Base-by-base conservation (phyloP, 805 yeast genomes). In the Monosporozyma yasuniensis region DNA sequence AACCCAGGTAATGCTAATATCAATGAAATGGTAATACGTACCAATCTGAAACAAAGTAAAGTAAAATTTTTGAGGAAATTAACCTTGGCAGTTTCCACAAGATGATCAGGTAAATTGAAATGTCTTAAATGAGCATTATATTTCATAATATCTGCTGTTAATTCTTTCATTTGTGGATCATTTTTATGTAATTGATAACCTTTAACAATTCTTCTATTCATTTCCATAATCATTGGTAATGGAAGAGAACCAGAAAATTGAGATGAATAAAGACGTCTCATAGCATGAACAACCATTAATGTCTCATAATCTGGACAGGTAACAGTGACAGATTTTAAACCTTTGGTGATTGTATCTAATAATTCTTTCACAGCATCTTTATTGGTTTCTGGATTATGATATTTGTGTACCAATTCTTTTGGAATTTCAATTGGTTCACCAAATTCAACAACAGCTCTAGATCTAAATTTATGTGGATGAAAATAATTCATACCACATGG, bases 401-500 rank as follows among this genome's bases (percentile, higher is more conserved):
- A 90, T 65, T 77, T 78, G 18, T 73, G 76, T 4, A 88, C 86
- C 49, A 87, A 70, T 37, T 76, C 79, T 21, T 69, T 67, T 3
- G 78, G 66, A 35, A 93, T 81, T 47, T 78, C 83, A 50, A 90
- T 79, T 6, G 96, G 96, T 50, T 80, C 76, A 14, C 99, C 99
- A 69, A 90, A 91, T 68, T 91, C 99, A 44, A 93, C 77, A 16
- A 91, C 96, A 2, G 96, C 97, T 58, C 99, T 77, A 6, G 96
- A 87, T 66, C 99, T 78, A 70, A 93, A 91, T 65, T 87, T 89
- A 70, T 91, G 95, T 4, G 96, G 91, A 62, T 87, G 95, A 76
- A 91, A 91, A 68, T 91, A 91, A 68, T 91, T 91, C 91, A 93
- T 84, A 41, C 99, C 99, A 64, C 96, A 89, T 3, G 98, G 98